Evolutionary conservation across 129 eudicot species (phyloP), one percentile per base, ranked within the genome.

Genomic region (Solidago caesia): DNA sequence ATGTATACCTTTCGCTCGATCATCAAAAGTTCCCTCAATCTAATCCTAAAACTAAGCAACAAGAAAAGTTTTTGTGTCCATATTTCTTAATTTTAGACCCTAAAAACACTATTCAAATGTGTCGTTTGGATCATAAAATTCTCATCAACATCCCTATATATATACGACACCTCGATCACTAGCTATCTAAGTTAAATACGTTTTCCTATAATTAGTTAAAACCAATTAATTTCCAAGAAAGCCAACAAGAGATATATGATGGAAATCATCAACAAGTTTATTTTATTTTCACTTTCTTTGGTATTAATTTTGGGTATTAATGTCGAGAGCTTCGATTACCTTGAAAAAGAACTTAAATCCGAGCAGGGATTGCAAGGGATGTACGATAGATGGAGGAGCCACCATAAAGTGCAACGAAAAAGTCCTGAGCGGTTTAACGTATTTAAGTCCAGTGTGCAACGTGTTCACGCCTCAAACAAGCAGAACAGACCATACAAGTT

Each of bases 311-410:
- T 85, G 44, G 64, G 67, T 0, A 56, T 80, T 5, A 21, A 21
- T 21, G 85, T 67, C 1, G 79, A 80, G 46, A 62, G 89, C 70
- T 87, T 91, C 64, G 87, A 91, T 67, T 91, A 81, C 80, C 80
- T 86, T 5, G 97, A 91, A 74, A 74, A 71, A 61, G 96, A 91
- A 68, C 60, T 91, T 13, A 92, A 88, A 59, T 74, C 90, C 0
- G 87, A 84, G 21, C 87, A 86, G 64, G 78, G 84, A 4, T 48
- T 91, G 45, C 83, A 85, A 82, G 83, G 80, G 11, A 41, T 91
- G 86, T 91, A 88, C 67, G 88, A 91, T 76, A 73, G 96, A 82
- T 91, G 97, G 97, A 76, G 97, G 74, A 77, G 77, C 84, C 81
- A 84, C 80, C 90, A 91, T 78, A 83, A 89, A 3, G 71, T 86